phyloP scores from a whole-genome alignment of 2,329 filamentous ascomycete species.

The Hypomyces perniciosus region DNA sequence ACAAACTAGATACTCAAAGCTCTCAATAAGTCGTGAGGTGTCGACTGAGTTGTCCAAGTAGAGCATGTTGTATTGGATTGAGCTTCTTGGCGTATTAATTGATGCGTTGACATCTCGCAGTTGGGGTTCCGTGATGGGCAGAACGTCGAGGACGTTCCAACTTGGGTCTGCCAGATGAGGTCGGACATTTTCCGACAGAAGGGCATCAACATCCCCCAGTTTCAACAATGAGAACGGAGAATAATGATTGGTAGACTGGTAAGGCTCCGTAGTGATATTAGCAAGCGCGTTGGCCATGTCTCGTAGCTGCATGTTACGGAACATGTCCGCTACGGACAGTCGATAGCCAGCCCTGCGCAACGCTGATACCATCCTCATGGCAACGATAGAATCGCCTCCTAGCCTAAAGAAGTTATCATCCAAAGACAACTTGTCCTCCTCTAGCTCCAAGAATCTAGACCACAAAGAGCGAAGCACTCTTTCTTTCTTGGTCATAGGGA shows the following conservation, averaged over 20 bases:
- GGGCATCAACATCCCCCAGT: conserved; percentile 31
- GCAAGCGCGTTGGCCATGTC: conserved; percentile 47
- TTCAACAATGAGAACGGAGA: conserved; percentile 45
- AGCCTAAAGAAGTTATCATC: conserved; percentile 56
- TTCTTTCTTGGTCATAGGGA: conserved; percentile 37
- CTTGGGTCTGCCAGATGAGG: conserved; percentile 45
- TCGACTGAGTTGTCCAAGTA: conserved; percentile 51
- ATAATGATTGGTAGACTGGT: neutral
- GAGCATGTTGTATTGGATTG: conserved; percentile 58
- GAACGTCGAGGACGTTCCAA: conserved; percentile 49
- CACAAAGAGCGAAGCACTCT: conserved; percentile 41
- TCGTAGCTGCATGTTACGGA: conserved; percentile 40
- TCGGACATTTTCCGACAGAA: conserved; percentile 42
- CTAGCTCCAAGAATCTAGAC: conserved; percentile 39
- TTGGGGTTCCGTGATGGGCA: conserved; percentile 54
- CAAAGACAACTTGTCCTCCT: conserved; percentile 42
- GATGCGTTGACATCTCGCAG: conserved; percentile 54
- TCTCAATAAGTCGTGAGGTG: conserved; percentile 39
- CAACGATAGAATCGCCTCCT: conserved; percentile 54
- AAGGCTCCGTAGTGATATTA: conserved; percentile 19
- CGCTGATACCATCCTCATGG: conserved; percentile 56
- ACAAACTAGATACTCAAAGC: conserved; percentile 50
- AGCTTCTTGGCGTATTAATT: conserved; percentile 52
- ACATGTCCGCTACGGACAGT: conserved; percentile 51
- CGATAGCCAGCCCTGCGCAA: conserved; percentile 42